phyloP scores from a whole-genome alignment of 805 yeast species.

The Wickerhamiella kazuoi region DNA sequence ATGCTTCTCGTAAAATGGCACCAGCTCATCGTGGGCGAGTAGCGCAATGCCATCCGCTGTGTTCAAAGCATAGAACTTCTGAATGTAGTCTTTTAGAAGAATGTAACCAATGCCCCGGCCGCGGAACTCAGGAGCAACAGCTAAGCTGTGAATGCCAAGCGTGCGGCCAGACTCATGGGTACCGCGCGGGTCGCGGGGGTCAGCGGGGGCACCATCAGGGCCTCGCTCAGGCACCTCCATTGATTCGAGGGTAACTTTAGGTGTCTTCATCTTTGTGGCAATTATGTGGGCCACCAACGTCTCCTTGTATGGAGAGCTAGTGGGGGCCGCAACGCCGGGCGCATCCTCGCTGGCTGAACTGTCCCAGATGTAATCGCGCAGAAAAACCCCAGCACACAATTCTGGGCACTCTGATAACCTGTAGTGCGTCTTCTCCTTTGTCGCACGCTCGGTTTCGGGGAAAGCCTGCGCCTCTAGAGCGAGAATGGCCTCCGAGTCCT shows the following conservation, averaged over 20 bases:
- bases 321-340: slow-evolving; percentile 18
- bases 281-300: slow-evolving; percentile 63
- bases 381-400: slow-evolving; percentile 70
- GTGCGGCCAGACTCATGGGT: slow-evolving; percentile 59
- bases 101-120: slow-evolving; percentile 71
- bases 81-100: slow-evolving; percentile 74
- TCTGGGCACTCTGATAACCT: slow-evolving; percentile 76
- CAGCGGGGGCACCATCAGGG: slow-evolving; percentile 12
- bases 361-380: slow-evolving; percentile 21
- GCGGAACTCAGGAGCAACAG: slow-evolving; percentile 58
- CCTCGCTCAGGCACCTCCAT: slow-evolving; percentile 41
- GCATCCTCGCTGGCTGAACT: slow-evolving; percentile 13
- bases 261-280: slow-evolving; percentile 45
- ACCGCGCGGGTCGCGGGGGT: slow-evolving; percentile 26
- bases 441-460: slow-evolving; percentile 50
- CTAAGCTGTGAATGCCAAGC: slow-evolving; percentile 72
- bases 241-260: slow-evolving; percentile 34
- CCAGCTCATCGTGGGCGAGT: slow-evolving; percentile 49
- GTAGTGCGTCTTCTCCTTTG: slow-evolving; percentile 45
- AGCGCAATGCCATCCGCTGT: slow-evolving; percentile 63
- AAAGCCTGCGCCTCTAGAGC: slow-evolving; percentile 54
- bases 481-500: slow-evolving; percentile 46
- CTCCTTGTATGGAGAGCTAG: slow-evolving; percentile 25
- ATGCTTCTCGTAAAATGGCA: slow-evolving; percentile 62
- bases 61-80: slow-evolving; percentile 72